phyloP scores from a whole-genome alignment of 1,284 basidiomycete genomes.

The Boletus mariae region DNA sequence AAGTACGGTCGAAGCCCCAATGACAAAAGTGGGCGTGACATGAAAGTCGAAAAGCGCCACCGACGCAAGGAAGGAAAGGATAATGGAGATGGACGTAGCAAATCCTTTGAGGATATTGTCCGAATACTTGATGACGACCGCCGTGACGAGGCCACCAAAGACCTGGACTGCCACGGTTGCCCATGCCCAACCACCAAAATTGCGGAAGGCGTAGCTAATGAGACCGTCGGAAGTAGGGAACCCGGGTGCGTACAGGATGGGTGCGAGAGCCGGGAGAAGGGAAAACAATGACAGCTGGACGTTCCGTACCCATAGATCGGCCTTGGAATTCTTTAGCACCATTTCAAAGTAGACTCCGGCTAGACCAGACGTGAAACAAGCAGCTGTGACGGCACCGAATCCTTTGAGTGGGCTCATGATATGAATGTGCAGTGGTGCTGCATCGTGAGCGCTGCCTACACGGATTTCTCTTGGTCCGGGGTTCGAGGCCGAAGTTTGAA shows the following conservation, averaged over 20 bases:
- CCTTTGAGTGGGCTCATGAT: constrained; percentile 67
- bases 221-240: constrained; percentile 39
- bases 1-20: constrained; percentile 83
- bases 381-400: constrained; percentile 62
- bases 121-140: constrained; percentile 84
- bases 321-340: constrained; percentile 68
- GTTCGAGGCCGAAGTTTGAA: constrained; percentile 51
- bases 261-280: constrained; percentile 68
- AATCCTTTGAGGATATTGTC: constrained; percentile 95
- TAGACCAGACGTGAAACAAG: constrained; percentile 77
- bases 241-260: constrained; percentile 55
- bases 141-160: constrained; percentile 89
- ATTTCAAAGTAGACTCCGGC: constrained; percentile 85
- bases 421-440: constrained; percentile 40
- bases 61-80: constrained; percentile 90
- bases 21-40: constrained; percentile 82
- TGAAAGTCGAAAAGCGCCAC: constrained; percentile 87
- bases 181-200: constrained; percentile 92
- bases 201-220: constrained; percentile 54
- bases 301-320: constrained; percentile 78
- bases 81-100: constrained; percentile 90
- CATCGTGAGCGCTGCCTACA: constrained; percentile 56
- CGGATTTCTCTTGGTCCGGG: constrained; percentile 26
- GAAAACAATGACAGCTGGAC: constrained; percentile 77
- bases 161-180: constrained; percentile 89